phyloP scores from a whole-genome alignment of 257 asterid genomes.

The Penstemon eatonii region DNA sequence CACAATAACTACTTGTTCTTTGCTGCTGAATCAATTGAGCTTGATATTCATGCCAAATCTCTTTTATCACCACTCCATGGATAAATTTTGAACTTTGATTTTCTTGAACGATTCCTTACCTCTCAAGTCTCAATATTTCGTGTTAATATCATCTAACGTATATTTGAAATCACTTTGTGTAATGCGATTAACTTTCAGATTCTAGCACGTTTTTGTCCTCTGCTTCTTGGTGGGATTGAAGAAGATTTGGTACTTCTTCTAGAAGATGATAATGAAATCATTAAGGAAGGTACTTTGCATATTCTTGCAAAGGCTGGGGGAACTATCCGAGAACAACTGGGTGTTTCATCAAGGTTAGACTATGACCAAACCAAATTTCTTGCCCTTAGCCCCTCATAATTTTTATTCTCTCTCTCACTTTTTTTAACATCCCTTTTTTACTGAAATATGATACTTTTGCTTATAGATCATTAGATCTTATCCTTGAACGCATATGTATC shows the following conservation, averaged over 20 bases:
- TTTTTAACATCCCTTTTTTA: not conserved
- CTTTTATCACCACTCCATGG: constrained; percentile 19
- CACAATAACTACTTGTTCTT: not conserved
- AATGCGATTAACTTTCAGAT: constrained; percentile 52
- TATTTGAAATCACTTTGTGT: constrained; percentile 24
- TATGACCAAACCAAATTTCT: constrained; percentile 5
- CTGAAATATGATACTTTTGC: constrained; percentile 32
- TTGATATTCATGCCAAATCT: constrained; percentile 22
- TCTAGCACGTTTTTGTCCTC: constrained; percentile 91
- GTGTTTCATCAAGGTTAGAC: constrained; percentile 83
- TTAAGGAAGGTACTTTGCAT: constrained; percentile 95
- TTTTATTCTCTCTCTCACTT: not conserved
- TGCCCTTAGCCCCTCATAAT: constrained; percentile 5
- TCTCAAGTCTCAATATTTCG: not conserved
- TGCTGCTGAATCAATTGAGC: constrained; percentile 20
- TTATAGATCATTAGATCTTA: constrained; percentile 86
- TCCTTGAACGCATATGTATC: constrained; percentile 94
- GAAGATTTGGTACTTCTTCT: constrained; percentile 83
- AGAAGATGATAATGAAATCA: constrained; percentile 96
- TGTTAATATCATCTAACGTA: constrained; percentile 13
- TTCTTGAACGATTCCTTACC: constrained; percentile 21
- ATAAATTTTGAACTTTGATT: constrained; percentile 23
- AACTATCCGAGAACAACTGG: constrained; percentile 89
- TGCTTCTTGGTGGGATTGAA: constrained; percentile 82
- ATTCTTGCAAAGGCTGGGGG: constrained; percentile 99